Conservation (phyloP, 23 red algal species). For the Cyanidiococcus yangmingshanensis region DNA sequence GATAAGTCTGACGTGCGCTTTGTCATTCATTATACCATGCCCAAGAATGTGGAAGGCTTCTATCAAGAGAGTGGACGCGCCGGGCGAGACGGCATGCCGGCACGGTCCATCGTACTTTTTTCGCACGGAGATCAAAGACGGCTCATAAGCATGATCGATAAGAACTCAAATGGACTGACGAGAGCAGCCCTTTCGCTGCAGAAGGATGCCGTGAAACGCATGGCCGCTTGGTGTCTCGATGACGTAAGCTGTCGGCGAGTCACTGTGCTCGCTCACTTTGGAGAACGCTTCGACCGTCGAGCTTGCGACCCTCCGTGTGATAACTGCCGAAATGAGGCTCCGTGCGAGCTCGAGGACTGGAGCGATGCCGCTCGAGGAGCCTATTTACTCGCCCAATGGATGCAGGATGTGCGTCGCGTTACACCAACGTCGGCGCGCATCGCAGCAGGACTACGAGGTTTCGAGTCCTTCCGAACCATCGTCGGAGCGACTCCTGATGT, state of each 20-base stretch:
- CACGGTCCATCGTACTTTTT: slow-evolving; percentile 75
- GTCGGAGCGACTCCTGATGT: background rate
- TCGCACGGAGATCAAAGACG: slow-evolving; percentile 53
- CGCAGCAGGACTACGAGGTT: slow-evolving; percentile 7
- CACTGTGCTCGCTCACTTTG: slow-evolving; percentile 72
- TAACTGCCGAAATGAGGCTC: slow-evolving; percentile 57
- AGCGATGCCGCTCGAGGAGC: slow-evolving; percentile 25
- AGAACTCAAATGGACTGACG: slow-evolving; percentile 30
- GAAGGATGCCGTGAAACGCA: slow-evolving; percentile 62
- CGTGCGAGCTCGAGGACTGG: slow-evolving; percentile 21
- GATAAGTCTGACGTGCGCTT: slow-evolving; percentile 95
- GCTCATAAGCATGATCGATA: slow-evolving; percentile 73
- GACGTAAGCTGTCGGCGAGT: slow-evolving; percentile 71
- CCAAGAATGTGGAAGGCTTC: slow-evolving; percentile 93
- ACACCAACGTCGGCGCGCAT: background rate
- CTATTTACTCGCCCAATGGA: background rate
- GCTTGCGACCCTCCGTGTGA: slow-evolving; percentile 78
- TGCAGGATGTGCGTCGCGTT: background rate
- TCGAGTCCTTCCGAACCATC: slow-evolving; percentile 11
- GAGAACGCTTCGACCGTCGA: slow-evolving; percentile 65
- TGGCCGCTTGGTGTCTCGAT: slow-evolving; percentile 81
- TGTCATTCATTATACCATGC: slow-evolving; percentile 87
- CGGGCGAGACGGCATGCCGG: slow-evolving; percentile 61
- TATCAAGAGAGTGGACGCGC: slow-evolving; percentile 97
- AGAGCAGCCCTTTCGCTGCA: slow-evolving; percentile 33